phyloP scores from a whole-genome alignment of 495 filamentous ascomycete species.

The Aspergillus nidulans region DNA sequence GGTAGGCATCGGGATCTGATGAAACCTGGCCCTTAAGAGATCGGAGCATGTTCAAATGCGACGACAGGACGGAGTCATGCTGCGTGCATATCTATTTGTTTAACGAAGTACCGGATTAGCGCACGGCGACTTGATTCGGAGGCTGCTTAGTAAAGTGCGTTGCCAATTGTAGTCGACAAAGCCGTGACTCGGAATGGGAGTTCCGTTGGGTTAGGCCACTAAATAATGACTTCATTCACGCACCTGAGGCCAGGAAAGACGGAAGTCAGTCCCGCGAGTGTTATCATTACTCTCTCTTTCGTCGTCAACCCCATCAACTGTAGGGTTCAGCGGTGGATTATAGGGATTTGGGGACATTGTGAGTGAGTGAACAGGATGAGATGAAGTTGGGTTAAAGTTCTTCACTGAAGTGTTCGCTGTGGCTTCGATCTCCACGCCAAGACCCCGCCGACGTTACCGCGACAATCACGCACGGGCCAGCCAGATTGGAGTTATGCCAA shows the following conservation, averaged over 20 bases:
- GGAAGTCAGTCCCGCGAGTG: background rate
- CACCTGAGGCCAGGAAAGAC: constrained; percentile 20
- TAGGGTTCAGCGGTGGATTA: constrained; percentile 13
- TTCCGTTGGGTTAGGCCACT: background rate
- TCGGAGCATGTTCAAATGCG: constrained; percentile 33
- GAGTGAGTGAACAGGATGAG: background rate
- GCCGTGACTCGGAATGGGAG: too few relatives aligned
- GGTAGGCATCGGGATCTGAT: constrained; percentile 22
- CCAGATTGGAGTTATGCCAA: too few relatives aligned
- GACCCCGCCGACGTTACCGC: background rate
- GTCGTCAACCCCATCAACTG: constrained; percentile 17
- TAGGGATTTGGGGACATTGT: background rate
- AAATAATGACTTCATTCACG: background rate
- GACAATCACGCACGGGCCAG: background rate
- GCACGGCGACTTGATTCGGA: background rate
- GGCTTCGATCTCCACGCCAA: constrained; percentile 1
- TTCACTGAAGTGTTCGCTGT: background rate
- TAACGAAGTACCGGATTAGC: background rate
- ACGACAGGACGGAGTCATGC: constrained; percentile 31
- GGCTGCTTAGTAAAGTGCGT: too few relatives aligned
- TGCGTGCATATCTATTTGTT: constrained; percentile 29
- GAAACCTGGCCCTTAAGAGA: constrained; percentile 21
- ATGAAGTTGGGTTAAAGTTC: background rate
- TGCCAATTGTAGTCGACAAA: too few relatives aligned
- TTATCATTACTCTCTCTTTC: background rate